Base-by-base conservation (phyloP, 305 asterid species). In the Fraxinus angustifolia region DNA sequence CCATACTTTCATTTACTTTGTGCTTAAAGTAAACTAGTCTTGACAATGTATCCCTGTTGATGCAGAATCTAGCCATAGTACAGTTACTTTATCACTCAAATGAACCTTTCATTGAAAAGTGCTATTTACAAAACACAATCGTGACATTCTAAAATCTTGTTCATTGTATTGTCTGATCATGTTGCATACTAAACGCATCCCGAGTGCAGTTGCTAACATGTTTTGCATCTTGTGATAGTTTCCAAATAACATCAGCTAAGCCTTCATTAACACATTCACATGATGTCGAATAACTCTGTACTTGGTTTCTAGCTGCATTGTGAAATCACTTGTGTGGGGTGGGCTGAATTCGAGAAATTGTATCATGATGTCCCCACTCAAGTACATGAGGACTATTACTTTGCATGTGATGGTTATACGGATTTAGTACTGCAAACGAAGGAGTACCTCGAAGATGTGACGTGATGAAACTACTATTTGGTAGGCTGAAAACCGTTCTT, bases 321-420 rank as follows among this genome's bases (percentile, higher is more conserved):
- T 14, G 58, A 48, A 48, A 16, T 48, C 58, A 14, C 58, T 48
- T 48, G 19, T 48, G 58, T 48, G 58, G 58, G 58, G 58, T 3
- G 58, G 58, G 19, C 58, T 48, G 58, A 86, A 88, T 86, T 81
- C 86, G 92, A 80, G 87, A 86, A 26, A 85, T 11, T 28, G 91
- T 48, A 75, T 84, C 87, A 75, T 84, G 85, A 50, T 83, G 89
- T 75, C 90, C 92, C 75, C 88, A 82, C 65, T 84, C 87, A 50
- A 89, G 81, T 19, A 87, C 90, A 76, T 81, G 87, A 14, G 84
- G 86, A 73, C 75, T 83, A 56, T 83, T 42, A 79, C 81, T 83
- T 82, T 84, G 87, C 83, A 83, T 4, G 53, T 83, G 81, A 26
- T 81, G 90, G 2, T 87, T 89, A 34, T 80, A 87, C 75, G 85